Conservation (phyloP, 768 basidiomycete genomes). For the Rhizopogon vesiculosus region DNA sequence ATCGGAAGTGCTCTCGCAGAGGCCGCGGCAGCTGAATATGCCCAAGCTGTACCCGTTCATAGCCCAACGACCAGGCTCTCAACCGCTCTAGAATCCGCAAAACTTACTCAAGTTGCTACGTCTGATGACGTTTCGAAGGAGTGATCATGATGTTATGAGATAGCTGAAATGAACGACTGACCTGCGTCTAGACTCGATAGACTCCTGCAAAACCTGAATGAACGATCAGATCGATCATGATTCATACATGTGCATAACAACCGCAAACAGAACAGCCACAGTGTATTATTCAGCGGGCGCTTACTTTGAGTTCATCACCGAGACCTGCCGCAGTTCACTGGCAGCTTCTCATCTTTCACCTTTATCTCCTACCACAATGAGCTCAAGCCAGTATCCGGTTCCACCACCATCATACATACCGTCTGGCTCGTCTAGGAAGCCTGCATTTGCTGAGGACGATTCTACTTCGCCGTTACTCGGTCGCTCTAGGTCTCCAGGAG, state of each 20-base stretch:
- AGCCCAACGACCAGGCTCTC: conserved; percentile 10
- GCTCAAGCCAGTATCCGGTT: conserved; percentile 46
- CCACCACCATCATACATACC: conserved; percentile 57
- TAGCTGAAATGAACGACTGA: too few relatives aligned
- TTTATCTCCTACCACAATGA: conserved; percentile 38
- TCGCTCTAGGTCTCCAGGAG: conserved; percentile 37
- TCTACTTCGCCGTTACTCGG: conserved; percentile 54
- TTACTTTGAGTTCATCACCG: conserved; percentile 11
- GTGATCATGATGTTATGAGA: neutral
- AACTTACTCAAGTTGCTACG: neutral
- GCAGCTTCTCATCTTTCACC: conserved; percentile 4
- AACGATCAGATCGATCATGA: neutral
- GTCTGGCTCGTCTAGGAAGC: conserved; percentile 33
- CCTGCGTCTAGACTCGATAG: neutral
- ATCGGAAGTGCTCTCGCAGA: neutral
- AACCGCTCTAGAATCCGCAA: conserved; percentile 3
- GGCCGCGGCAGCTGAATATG: too few relatives aligned
- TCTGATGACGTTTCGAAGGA: neutral
- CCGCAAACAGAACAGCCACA: conserved; percentile 18
- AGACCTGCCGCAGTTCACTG: neutral
- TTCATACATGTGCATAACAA: neutral
- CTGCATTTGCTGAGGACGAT: conserved; percentile 33
- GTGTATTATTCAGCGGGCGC: conserved; percentile 19
- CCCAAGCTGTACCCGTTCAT: too few relatives aligned
- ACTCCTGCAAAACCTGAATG: neutral